Evolutionary conservation across 2,329 filamentous ascomycete genomes (phyloP).

Genomic region (Westerdykella aurantiaca): DNA sequence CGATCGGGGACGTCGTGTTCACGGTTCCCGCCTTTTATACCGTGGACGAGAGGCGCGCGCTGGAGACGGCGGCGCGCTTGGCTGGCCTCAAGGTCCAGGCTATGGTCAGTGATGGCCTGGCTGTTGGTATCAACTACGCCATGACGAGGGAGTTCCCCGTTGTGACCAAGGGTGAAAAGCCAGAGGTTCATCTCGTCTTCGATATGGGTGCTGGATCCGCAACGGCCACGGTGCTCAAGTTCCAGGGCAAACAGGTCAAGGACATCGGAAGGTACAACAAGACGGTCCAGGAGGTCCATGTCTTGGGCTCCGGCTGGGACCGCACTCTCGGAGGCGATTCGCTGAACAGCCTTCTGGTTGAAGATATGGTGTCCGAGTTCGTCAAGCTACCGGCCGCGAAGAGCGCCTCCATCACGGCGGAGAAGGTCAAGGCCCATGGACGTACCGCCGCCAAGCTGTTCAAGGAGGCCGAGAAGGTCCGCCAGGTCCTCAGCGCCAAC

Average conservation of each 20-base stretch:
- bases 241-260: slow-evolving; percentile 85
- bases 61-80: slow-evolving; percentile 77
- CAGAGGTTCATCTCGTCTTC: slow-evolving; percentile 88
- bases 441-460: slow-evolving; percentile 83
- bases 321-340: slow-evolving; percentile 82
- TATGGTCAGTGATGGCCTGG: slow-evolving; percentile 81
- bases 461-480: slow-evolving; percentile 82
- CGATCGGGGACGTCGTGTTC: slow-evolving; percentile 76
- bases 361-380: slow-evolving; percentile 82
- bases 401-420: slow-evolving; percentile 56
- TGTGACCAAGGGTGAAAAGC: slow-evolving; percentile 71
- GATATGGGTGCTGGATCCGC: slow-evolving; percentile 97
- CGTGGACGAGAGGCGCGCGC: slow-evolving; percentile 78
- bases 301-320: slow-evolving; percentile 84
- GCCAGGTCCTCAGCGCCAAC: slow-evolving; percentile 92
- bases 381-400: slow-evolving; percentile 59
- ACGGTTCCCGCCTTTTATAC: slow-evolving; percentile 90
- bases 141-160: slow-evolving; percentile 84
- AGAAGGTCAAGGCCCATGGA: slow-evolving; percentile 66
- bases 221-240: slow-evolving; percentile 81
- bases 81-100: slow-evolving; percentile 82
- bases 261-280: slow-evolving; percentile 92
- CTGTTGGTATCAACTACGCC: slow-evolving; percentile 92
- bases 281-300: slow-evolving; percentile 90
- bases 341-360: slow-evolving; percentile 79